Evolutionary conservation across 208 protist genomes (phyloP).

Genomic region (Trypanosoma lewisi): DNA sequence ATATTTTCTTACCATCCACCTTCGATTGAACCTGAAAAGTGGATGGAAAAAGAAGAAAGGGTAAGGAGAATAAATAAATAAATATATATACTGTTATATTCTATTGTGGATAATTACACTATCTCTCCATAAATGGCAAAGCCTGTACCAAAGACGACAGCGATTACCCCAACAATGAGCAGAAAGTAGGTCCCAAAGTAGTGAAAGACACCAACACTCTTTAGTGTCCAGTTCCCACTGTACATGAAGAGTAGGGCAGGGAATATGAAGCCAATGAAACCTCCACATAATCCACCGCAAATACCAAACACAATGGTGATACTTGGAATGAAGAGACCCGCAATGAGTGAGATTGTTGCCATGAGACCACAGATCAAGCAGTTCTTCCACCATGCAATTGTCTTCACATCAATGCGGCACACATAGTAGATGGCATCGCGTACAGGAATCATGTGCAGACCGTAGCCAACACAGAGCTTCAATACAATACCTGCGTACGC

Average conservation of each 20-base stretch:
- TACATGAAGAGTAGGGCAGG: conserved; percentile 64
- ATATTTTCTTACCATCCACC: no score
- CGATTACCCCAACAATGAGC: conserved; percentile 51
- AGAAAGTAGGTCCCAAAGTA: conserved; percentile 48
- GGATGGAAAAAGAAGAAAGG: no score
- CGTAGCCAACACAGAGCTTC: conserved; percentile 64
- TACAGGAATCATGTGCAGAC: conserved; percentile 57
- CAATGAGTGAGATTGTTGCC: conserved; percentile 35
- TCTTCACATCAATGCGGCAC: conserved; percentile 37
- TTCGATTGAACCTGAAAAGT: no score
- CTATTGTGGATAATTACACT: neutral
- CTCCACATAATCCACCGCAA: conserved; percentile 47
- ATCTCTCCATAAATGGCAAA: conserved; percentile 43
- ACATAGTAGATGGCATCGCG: conserved; percentile 69
- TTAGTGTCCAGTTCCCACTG: conserved; percentile 36
- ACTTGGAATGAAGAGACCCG: conserved; percentile 61
- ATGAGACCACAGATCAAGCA: conserved; percentile 30
- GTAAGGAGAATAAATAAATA: no score
- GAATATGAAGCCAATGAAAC: conserved; percentile 65
- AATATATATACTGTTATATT: no score
- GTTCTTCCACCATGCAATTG: conserved; percentile 55
- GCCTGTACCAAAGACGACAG: conserved; percentile 51
- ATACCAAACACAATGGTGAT: conserved; percentile 74
- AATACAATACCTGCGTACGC: conserved; percentile 57
- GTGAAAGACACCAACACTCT: conserved; percentile 36